A percentile compares a stretch with the other conserved stretches of the same genome.
Conservation (phyloP, 2,329 filamentous ascomycete genomes). For the Talaromyces sp. region DNA sequence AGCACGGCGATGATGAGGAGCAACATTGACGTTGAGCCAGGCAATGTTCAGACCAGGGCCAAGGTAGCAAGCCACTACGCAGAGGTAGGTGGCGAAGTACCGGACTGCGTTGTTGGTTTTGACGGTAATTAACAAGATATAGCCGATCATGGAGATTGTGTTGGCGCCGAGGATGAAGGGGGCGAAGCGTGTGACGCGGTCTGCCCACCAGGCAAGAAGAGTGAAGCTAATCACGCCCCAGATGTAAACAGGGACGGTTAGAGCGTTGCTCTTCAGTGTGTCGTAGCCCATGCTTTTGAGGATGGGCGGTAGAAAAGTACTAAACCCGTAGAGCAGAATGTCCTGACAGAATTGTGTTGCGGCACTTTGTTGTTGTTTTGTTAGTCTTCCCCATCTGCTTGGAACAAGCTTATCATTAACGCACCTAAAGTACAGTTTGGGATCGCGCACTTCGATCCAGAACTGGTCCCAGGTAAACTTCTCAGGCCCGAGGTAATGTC, state of each 20-base stretch:
- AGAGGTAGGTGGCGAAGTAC: conserved; percentile 49
- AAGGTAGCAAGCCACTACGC: conserved; percentile 45
- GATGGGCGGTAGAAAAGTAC: conserved; percentile 55
- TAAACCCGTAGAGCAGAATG: conserved; percentile 53
- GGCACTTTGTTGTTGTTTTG: conserved; percentile 27
- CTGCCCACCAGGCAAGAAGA: conserved; percentile 43
- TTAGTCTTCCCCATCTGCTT: background rate
- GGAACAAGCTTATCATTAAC: background rate
- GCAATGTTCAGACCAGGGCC: conserved; percentile 44
- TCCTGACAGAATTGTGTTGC: conserved; percentile 50
- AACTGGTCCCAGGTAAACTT: conserved; percentile 51
- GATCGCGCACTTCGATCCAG: conserved; percentile 44
- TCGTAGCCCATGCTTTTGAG: conserved; percentile 49
- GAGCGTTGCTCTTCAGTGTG: conserved; percentile 48
- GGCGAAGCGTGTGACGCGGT: conserved; percentile 34
- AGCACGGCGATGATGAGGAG: conserved; percentile 46
- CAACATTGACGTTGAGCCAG: conserved; percentile 48
- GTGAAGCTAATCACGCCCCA: conserved; percentile 47
- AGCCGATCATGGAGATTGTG: conserved; percentile 46
- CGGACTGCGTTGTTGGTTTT: conserved; percentile 44
- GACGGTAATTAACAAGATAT: conserved; percentile 46
- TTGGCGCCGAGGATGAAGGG: conserved; percentile 35
- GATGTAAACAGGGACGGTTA: conserved; percentile 55
- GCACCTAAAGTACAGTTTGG: conserved; percentile 45
- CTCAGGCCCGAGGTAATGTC: conserved; percentile 48